Evolutionary conservation across 352 stramenopile species (phyloP).

Genomic region (Globisporangium emineosum): DNA sequence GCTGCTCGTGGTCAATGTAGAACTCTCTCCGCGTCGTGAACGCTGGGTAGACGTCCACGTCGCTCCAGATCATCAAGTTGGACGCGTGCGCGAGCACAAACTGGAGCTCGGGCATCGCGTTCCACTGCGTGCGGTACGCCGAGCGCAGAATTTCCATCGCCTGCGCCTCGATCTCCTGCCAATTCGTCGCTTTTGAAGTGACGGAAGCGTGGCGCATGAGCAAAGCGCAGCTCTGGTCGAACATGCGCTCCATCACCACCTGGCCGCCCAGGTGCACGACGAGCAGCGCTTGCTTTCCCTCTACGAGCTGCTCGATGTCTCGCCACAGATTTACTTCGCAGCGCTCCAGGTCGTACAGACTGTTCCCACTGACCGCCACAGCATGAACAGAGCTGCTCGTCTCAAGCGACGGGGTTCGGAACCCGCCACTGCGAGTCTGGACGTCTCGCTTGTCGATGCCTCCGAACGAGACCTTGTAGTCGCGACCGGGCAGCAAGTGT

Average conservation of each 20-base stretch:
- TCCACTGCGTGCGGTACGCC: constrained; percentile 76
- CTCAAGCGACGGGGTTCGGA: constrained; percentile 49
- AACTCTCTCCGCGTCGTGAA: constrained; percentile 58
- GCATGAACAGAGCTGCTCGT: constrained; percentile 22
- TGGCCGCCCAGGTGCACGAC: constrained; percentile 73
- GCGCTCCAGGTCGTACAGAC: constrained; percentile 39
- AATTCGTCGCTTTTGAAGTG: constrained; percentile 20
- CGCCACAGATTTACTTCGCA: constrained; percentile 50
- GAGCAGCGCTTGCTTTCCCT: constrained; percentile 27
- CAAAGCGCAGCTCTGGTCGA: constrained; percentile 62
- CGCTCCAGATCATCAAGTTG: constrained; percentile 85
- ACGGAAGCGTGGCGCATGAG: constrained; percentile 50
- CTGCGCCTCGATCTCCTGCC: constrained; percentile 42
- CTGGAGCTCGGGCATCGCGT: constrained; percentile 33
- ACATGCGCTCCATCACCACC: constrained; percentile 61
- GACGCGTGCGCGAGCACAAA: constrained; percentile 59
- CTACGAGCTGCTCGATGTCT: constrained; percentile 36
- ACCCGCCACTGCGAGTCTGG: constrained; percentile 24
- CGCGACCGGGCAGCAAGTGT: constrained; percentile 42
- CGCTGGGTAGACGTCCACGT: constrained; percentile 63
- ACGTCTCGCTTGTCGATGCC: constrained; percentile 46
- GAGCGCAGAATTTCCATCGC: constrained; percentile 52
- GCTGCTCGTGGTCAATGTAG: constrained; percentile 55
- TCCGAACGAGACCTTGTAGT: constrained; percentile 60
- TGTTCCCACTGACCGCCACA: constrained; percentile 47